Evolutionary conservation across 208 protist species (phyloP).

Genomic region (Crithidia sp.): DNA sequence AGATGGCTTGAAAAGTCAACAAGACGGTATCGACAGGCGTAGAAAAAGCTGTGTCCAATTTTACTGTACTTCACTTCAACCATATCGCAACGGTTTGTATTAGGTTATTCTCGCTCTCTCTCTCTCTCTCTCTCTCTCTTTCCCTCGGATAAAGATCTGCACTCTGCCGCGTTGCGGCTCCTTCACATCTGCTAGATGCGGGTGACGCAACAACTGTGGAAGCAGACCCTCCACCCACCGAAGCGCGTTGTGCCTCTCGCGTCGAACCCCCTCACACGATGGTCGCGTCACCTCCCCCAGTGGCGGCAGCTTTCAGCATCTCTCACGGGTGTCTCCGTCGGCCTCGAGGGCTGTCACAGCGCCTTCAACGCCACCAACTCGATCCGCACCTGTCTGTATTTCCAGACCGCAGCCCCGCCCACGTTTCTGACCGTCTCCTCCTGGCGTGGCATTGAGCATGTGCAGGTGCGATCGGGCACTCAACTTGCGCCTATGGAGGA

Average conservation of each 20-base stretch:
- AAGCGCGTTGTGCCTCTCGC: constrained; percentile 34
- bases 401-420: constrained; percentile 62
- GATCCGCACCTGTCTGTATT: constrained; percentile 82
- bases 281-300: constrained; percentile 51
- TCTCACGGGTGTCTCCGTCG: constrained; percentile 44
- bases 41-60: too few relatives aligned
- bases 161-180: not conserved
- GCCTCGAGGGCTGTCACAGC: constrained; percentile 78
- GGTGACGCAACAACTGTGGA: constrained; percentile 5
- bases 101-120: too few relatives aligned
- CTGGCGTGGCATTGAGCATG: constrained; percentile 59
- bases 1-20: too few relatives aligned
- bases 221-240: constrained; percentile 65
- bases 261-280: constrained; percentile 73
- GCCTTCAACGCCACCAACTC: constrained; percentile 90
- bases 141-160: not conserved
- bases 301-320: constrained; percentile 31
- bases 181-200: not conserved
- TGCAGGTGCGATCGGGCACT: constrained; percentile 36
- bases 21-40: too few relatives aligned
- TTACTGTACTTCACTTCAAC: too few relatives aligned
- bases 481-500: too few relatives aligned
- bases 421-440: constrained; percentile 54
- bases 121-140: not conserved
- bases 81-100: too few relatives aligned